Base-by-base conservation (phyloP, 208 protist genomes). In the Trypanosoma congolense region DNA sequence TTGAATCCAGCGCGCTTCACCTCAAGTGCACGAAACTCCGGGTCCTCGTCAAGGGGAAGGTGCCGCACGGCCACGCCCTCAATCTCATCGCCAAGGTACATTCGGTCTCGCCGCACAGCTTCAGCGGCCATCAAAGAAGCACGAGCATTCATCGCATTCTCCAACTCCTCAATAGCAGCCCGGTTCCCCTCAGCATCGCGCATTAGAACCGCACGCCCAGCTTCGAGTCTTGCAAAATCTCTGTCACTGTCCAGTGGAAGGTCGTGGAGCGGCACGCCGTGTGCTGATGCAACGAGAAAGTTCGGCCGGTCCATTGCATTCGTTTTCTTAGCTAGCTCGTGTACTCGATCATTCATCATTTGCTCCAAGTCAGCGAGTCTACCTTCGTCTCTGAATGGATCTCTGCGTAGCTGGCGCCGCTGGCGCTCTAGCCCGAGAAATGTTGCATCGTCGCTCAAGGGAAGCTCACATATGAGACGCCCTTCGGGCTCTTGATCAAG, bases 361-460 rank as follows among this genome's bases (percentile, higher is more conserved):
- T 87, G 69, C 64, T 90, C 79, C 65, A 85, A 70, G 44, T 79
- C 70, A 24, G 55, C 64, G 42, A 87, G 56, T 16, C 61, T 55
- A 45, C 83, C 74, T 46, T 76, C 56, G 43, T 87, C 79, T 12
- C 64, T 56, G 61, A 82, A 82, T 8, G 74, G 80, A 56, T 88
- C 71, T 51, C 61, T 76, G 57, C 73, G 73, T 2, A 65, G 48
- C 52, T 59, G 56, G 50, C 70, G 79, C 58, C 80, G 73, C 66
- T 91, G 77, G 42, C 83, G 73, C 67, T 88, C 83, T 25, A 91
- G 65, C 19, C 69, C 73, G 29, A 69, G 60, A 30, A 83, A 88
- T 35, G 77, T 77, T 30, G 71, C 50, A 56, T 92, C 85, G 33
- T 72, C 63, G 49, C 79, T 65, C 42, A 88, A 70, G 22, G 62